phyloP scores from a whole-genome alignment of 805 yeast genomes.

The Kockiozyma suomiensis region DNA sequence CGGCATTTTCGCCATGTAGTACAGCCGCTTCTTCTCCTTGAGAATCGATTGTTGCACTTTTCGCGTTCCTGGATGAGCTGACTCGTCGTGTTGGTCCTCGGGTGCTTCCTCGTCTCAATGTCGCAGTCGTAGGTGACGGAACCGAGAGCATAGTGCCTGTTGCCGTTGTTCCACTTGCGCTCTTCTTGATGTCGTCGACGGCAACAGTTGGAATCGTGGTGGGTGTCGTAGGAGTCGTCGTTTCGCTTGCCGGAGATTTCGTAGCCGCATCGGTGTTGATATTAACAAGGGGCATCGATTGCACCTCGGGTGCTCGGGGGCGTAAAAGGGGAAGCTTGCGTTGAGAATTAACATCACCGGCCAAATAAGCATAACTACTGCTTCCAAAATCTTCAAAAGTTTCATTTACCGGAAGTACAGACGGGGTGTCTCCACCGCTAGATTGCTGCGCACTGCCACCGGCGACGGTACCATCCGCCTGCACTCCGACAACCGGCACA shows the following conservation, averaged over 20 bases:
- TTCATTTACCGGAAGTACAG: slow-evolving; percentile 28
- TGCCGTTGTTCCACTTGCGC: not conserved
- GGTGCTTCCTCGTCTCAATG: slow-evolving; percentile 17
- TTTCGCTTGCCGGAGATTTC: not conserved
- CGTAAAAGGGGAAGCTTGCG: slow-evolving; percentile 27
- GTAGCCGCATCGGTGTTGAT: slow-evolving; percentile 1
- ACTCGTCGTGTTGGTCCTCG: slow-evolving; percentile 16
- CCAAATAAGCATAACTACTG: not conserved
- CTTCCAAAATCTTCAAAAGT: slow-evolving; percentile 9
- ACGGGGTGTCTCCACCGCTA: slow-evolving; percentile 9
- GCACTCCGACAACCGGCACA: slow-evolving; percentile 4
- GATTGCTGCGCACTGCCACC: not conserved
- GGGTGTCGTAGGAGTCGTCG: not conserved
- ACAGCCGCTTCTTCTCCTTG: not conserved
- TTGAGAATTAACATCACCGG: slow-evolving; percentile 5
- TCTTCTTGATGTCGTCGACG: not conserved
- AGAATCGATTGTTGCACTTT: slow-evolving; percentile 8
- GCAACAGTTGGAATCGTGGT: slow-evolving; percentile 2
- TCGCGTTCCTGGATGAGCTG: not conserved
- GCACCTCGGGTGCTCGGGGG: slow-evolving; percentile 11
- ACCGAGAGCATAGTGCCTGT: not conserved
- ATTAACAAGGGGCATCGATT: slow-evolving; percentile 24
- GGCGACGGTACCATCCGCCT: slow-evolving; percentile 2
- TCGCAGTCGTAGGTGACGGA: slow-evolving; percentile 9
- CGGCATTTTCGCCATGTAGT: slow-evolving; percentile 18